Conservation (phyloP, 805 yeast genomes). For the Priceomyces medius region DNA sequence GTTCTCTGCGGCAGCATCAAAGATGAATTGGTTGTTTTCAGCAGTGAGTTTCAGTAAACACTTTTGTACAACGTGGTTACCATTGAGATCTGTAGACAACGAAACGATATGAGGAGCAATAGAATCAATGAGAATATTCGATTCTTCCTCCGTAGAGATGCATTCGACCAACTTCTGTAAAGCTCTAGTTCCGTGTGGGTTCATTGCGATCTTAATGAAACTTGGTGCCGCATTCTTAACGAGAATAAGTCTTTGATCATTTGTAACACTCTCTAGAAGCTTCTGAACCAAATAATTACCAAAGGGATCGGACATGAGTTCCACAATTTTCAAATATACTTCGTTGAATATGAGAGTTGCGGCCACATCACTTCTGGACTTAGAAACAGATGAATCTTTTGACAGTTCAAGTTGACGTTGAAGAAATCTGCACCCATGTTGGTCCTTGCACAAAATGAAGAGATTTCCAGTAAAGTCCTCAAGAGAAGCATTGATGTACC, state of each 20-base stretch:
- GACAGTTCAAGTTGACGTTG: conserved; percentile 80
- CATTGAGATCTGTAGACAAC: conserved; percentile 85
- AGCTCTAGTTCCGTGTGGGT: conserved; percentile 96
- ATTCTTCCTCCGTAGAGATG: conserved; percentile 68
- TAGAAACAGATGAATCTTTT: conserved; percentile 28
- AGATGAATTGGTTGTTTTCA: conserved; percentile 80
- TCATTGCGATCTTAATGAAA: conserved; percentile 76
- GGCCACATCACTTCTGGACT: conserved; percentile 37
- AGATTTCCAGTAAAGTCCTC: conserved; percentile 72
- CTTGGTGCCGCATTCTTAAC: conserved; percentile 72
- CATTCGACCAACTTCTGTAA: conserved; percentile 89
- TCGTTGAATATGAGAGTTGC: conserved; percentile 80
- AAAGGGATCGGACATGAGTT: conserved; percentile 92
- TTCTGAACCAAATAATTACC: conserved; percentile 97
- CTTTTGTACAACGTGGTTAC: conserved; percentile 95
- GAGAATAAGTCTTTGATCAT: conserved; percentile 66
- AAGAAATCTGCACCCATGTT: conserved; percentile 91
- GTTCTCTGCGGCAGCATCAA: conserved; percentile 74
- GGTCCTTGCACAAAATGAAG: conserved; percentile 84
- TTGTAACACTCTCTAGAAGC: conserved; percentile 70
- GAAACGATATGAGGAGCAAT: conserved; percentile 71
- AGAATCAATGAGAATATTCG: conserved; percentile 56
- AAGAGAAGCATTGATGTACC: conserved; percentile 63
- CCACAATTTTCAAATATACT: conserved; percentile 72
- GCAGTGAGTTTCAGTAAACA: conserved; percentile 72